Percentiles rank a stretch among this genome's conserved stretches.
Evolutionary conservation across 2,329 filamentous ascomycete species (phyloP).

Genomic region (Pseudogymnoascus sp.): DNA sequence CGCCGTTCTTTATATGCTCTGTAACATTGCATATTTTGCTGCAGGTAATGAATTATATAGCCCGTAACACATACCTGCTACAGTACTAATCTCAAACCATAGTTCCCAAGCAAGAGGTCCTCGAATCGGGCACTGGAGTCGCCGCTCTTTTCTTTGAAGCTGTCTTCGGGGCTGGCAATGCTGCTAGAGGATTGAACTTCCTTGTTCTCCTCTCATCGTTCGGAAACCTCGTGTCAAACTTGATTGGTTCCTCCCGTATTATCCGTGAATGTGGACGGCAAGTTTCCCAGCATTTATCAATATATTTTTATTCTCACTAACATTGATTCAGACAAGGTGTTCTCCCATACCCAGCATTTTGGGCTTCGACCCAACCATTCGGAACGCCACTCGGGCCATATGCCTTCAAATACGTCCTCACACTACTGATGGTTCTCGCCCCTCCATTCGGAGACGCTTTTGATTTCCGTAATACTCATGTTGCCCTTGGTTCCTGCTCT

Average conservation of each 20-base stretch:
- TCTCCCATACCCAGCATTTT: constrained; percentile 50
- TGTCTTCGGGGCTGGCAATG: constrained; percentile 43
- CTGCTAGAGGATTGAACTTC: constrained; percentile 47
- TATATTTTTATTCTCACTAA: background rate
- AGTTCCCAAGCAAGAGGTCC: constrained; percentile 47
- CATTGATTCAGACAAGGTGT: constrained; percentile 46
- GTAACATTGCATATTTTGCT: constrained; percentile 54
- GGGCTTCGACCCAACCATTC: constrained; percentile 55
- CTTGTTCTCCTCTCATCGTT: constrained; percentile 49
- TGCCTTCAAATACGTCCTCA: constrained; percentile 47
- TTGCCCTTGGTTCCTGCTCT: background rate
- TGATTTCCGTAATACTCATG: constrained; percentile 40
- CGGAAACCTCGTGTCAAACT: constrained; percentile 48
- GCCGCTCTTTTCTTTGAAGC: constrained; percentile 51
- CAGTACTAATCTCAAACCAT: background rate
- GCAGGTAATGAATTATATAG: constrained; percentile 31
- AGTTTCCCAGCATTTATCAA: constrained; percentile 4
- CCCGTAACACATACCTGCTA: background rate
- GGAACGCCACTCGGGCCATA: constrained; percentile 55
- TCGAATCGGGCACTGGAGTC: constrained; percentile 43
- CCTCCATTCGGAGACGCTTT: constrained; percentile 58
- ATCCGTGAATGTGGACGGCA: constrained; percentile 52
- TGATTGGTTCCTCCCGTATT: constrained; percentile 46
- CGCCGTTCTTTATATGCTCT: constrained; percentile 47
- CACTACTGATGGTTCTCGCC: constrained; percentile 50